A percentile compares a stretch with the other conserved stretches of the same genome.
Conservation (phyloP, 2,329 filamentous ascomycete genomes). For the Mycocentrospora acerina region DNA sequence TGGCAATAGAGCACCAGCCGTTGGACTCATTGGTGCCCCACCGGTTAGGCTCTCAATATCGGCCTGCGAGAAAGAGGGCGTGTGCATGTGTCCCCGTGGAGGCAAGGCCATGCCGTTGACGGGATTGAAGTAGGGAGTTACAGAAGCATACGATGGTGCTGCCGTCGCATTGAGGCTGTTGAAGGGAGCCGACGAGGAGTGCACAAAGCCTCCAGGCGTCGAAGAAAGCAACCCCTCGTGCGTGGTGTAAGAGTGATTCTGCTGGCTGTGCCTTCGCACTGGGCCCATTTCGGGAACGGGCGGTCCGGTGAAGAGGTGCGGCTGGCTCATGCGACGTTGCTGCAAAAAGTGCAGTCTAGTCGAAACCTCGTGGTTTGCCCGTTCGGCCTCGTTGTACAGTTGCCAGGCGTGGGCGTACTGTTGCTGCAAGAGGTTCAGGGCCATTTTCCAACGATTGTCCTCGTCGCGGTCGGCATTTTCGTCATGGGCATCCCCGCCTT, state of each 20-base stretch:
- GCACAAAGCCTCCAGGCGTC: conserved; percentile 37
- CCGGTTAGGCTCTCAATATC: conserved; percentile 63
- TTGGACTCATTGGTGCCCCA: conserved; percentile 74
- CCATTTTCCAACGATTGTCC: conserved; percentile 58
- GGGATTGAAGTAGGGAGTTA: conserved; percentile 57
- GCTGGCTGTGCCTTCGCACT: conserved; percentile 44
- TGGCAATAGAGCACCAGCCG: conserved; percentile 71
- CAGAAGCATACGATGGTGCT: conserved; percentile 55
- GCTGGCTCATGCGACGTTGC: conserved; percentile 42
- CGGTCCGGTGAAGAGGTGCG: conserved; percentile 40
- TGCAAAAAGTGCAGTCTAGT: conserved; percentile 46
- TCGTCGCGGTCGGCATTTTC: conserved; percentile 49
- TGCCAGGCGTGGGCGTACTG: conserved; percentile 45
- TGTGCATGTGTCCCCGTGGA: conserved; percentile 20
- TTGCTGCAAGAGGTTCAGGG: conserved; percentile 56
- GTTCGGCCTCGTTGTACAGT: conserved; percentile 38
- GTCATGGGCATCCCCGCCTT: conserved; percentile 43
- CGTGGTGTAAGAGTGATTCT: conserved; percentile 43
- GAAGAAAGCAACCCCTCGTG: conserved; percentile 36
- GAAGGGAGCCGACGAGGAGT: conserved; percentile 46
- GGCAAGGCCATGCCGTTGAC: conserved; percentile 63
- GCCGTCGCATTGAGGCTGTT: conserved; percentile 50
- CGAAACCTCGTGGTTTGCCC: conserved; percentile 41
- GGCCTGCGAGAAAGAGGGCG: conserved; percentile 56
- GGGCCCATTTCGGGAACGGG: conserved; percentile 31